These are phyloP conservation scores for Rosa lucieae DNA, from an alignment of 306 rosid species.

Conservation along the genomic window DNA sequence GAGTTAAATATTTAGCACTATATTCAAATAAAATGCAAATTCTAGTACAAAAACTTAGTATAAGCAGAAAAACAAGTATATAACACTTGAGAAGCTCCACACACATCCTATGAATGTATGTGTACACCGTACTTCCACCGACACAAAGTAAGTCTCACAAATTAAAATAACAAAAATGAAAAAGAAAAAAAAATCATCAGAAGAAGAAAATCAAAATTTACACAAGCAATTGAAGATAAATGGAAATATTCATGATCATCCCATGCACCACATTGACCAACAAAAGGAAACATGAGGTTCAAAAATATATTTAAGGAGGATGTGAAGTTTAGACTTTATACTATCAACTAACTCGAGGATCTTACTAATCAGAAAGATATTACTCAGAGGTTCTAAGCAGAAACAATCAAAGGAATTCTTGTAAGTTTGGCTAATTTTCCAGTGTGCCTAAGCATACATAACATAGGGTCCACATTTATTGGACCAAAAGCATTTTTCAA, in stretches of 20 bases:
- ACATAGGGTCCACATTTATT: neutral
- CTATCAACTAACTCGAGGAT: neutral
- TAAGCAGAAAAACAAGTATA: neutral
- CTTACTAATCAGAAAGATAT: neutral
- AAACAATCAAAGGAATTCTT: neutral
- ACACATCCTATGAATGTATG: neutral
- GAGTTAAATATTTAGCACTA: conserved; percentile 2
- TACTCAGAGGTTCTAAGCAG: neutral
- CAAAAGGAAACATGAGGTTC: neutral
- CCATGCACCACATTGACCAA: neutral
- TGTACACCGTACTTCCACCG: neutral
- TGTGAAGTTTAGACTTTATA: neutral
- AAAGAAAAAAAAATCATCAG: neutral
- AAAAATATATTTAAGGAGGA: neutral
- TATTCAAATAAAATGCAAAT: neutral
- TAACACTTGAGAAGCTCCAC: neutral
- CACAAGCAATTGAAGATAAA: neutral
- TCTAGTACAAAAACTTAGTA: neutral
- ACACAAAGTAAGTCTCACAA: neutral
- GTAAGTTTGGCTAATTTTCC: too few relatives aligned
- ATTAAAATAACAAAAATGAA: neutral
- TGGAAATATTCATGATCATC: neutral
- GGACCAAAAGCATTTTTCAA: neutral
- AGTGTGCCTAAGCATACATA: neutral
- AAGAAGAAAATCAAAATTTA: neutral